These are phyloP conservation scores for Pseudoturritis turrita DNA, from an alignment of 345 rosid species.

Conservation along the genomic window DNA sequence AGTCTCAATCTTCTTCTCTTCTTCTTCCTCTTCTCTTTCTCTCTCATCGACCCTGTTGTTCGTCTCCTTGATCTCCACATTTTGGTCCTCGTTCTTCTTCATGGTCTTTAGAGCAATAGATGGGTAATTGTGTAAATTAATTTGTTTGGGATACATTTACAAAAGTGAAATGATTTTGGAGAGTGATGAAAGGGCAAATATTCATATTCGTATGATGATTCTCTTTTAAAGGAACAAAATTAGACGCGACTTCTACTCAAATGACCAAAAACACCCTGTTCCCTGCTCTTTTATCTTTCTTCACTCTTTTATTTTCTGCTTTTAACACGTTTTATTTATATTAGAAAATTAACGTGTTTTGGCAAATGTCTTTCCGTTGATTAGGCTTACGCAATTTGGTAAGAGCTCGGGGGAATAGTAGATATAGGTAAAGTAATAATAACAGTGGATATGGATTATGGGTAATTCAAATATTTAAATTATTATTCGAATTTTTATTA, in stretches of 20 bases:
- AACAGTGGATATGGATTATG: no score
- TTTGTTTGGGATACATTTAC: constrained; percentile 16
- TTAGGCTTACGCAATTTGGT: no score
- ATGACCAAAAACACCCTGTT: constrained; percentile 15
- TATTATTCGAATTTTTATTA: no score
- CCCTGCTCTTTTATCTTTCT: not conserved
- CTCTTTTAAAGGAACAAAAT: constrained; percentile 5
- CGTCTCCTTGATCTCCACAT: constrained; percentile 15
- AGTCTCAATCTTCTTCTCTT: constrained; percentile 28
- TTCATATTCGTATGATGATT: not conserved
- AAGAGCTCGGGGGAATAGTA: no score
- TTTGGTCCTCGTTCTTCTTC: constrained; percentile 8
- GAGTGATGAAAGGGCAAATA: not conserved
- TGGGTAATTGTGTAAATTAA: not conserved
- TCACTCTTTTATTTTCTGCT: not conserved
- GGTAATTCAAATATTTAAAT: no score
- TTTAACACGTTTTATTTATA: no score
- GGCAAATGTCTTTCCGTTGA: no score
- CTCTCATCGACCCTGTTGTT: not conserved
- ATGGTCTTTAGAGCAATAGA: not conserved
- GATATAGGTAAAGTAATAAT: no score
- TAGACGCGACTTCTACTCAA: not conserved
- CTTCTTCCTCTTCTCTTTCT: constrained; percentile 22
- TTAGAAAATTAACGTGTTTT: no score
- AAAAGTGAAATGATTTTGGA: not conserved